phyloP scores from a whole-genome alignment of 345 rosid genomes.

The Bretschneidera sinensis region DNA sequence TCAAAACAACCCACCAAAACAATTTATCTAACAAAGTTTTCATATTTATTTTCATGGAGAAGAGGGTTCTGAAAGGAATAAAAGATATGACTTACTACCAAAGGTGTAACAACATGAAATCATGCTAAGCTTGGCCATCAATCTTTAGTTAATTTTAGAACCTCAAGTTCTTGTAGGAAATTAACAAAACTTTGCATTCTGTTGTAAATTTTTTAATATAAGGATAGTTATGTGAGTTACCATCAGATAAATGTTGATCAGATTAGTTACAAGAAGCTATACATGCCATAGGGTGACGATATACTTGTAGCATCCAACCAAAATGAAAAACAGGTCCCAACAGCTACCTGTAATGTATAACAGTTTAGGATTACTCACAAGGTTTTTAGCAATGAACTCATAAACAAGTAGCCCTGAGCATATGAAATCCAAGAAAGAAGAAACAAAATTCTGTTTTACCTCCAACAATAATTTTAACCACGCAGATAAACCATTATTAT shows the following conservation, averaged over 20 bases:
- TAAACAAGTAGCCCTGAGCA: neutral
- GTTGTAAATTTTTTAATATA: slow-evolving; percentile 20
- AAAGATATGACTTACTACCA: no score
- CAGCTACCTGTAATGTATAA: slow-evolving; percentile 47
- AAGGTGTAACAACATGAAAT: no score
- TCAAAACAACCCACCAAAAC: no score
- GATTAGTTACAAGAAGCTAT: slow-evolving; percentile 86
- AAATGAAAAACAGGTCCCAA: slow-evolving; percentile 64
- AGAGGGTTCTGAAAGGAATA: no score
- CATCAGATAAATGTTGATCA: slow-evolving; percentile 66
- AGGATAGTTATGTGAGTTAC: slow-evolving; percentile 76
- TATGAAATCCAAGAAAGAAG: slow-evolving; percentile 2
- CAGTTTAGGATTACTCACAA: slow-evolving; percentile 21
- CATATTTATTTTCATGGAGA: no score
- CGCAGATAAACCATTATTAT: slow-evolving; percentile 43
- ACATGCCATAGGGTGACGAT: slow-evolving; percentile 95
- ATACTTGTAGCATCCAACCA: slow-evolving; percentile 69
- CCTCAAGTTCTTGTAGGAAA: neutral
- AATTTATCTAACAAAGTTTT: no score
- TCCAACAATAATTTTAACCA: slow-evolving; percentile 57
- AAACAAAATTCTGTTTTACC: slow-evolving; percentile 33
- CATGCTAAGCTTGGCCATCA: no score
- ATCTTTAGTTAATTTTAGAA: neutral
- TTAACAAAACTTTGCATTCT: slow-evolving; percentile 5
- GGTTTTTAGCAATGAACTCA: neutral